phyloP scores from a whole-genome alignment of 164 flowering plant genomes.

The Berberis thunbergii region DNA sequence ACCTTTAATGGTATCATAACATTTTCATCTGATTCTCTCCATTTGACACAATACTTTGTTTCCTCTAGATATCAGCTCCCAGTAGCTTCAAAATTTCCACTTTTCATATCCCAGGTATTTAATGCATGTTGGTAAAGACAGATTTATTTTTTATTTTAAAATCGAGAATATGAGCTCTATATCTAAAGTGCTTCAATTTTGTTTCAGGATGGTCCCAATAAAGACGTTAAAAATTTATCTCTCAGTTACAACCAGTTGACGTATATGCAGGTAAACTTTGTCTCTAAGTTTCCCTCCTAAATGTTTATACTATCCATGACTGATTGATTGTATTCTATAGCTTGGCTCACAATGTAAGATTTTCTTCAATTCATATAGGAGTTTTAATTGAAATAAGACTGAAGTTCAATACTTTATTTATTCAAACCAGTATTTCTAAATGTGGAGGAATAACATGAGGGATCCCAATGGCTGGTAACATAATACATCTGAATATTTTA shows the following conservation, averaged over 20 bases:
- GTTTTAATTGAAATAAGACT: too few relatives aligned
- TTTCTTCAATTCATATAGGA: too few relatives aligned
- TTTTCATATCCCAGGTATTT: slow-evolving; percentile 89
- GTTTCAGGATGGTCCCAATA: slow-evolving; percentile 78
- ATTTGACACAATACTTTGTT: slow-evolving; percentile 3
- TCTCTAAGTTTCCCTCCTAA: background rate
- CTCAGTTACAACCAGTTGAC: slow-evolving; percentile 70
- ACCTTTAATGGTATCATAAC: background rate
- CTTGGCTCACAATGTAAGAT: too few relatives aligned
- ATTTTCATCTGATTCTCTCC: slow-evolving; percentile 9
- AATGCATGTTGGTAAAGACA: background rate
- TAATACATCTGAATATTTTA: too few relatives aligned
- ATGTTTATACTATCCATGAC: too few relatives aligned
- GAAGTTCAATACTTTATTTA: too few relatives aligned
- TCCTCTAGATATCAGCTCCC: slow-evolving; percentile 62
- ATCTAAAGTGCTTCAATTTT: slow-evolving; percentile 3
- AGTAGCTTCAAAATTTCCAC: slow-evolving; percentile 82
- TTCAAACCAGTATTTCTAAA: too few relatives aligned
- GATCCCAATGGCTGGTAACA: too few relatives aligned
- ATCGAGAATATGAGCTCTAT: background rate
- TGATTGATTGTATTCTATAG: too few relatives aligned
- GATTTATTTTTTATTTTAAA: background rate
- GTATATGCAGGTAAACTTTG: slow-evolving; percentile 75
- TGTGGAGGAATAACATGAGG: too few relatives aligned
- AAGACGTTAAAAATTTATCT: slow-evolving; percentile 64